These are phyloP conservation scores for Aspergillus kassunensis DNA, from an alignment of 495 filamentous ascomycete species.

Conservation along the genomic window DNA sequence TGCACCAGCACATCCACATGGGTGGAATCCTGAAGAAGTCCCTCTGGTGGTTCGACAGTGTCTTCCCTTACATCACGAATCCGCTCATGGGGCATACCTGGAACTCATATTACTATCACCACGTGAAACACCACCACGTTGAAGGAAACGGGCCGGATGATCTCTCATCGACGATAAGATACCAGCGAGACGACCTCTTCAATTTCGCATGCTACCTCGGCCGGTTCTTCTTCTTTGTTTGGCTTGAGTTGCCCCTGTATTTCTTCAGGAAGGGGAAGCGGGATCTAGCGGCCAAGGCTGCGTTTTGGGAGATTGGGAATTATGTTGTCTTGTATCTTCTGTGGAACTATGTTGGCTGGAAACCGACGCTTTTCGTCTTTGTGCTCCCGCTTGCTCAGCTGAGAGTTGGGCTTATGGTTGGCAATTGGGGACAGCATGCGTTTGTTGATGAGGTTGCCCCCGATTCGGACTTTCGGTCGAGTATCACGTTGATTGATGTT, in stretches of 20 bases:
- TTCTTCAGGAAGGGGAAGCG: slow-evolving; percentile 57
- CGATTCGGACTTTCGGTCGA: slow-evolving; percentile 64
- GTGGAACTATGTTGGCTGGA: slow-evolving; percentile 42
- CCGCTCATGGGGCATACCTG: slow-evolving; percentile 79
- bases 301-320: slow-evolving; percentile 54
- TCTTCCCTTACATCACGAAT: slow-evolving; percentile 70
- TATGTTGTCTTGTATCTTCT: slow-evolving; percentile 47
- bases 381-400: slow-evolving; percentile 57
- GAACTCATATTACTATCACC: slow-evolving; percentile 81
- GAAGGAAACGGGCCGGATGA: slow-evolving; percentile 77
- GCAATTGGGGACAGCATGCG: slow-evolving; percentile 75
- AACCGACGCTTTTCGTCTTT: slow-evolving; percentile 55
- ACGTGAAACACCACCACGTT: slow-evolving; percentile 81
- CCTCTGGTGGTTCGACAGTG: slow-evolving; percentile 50
- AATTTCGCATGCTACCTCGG: slow-evolving; percentile 66
- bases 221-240: slow-evolving; percentile 67
- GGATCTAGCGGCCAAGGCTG: slow-evolving; percentile 46
- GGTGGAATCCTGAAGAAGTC: slow-evolving; percentile 57
- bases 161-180: slow-evolving; percentile 69
- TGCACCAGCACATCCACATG: slow-evolving; percentile 79
- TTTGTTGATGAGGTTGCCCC: slow-evolving; percentile 67
- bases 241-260: slow-evolving; percentile 71
- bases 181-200: slow-evolving; percentile 62
- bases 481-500: slow-evolving; percentile 70
- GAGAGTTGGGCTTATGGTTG: slow-evolving; percentile 64